Evolutionary conservation across 176 grass and related monocot genomes (phyloP), one percentile per base, ranked within the genome.

Genomic region (Carex cristatella): DNA sequence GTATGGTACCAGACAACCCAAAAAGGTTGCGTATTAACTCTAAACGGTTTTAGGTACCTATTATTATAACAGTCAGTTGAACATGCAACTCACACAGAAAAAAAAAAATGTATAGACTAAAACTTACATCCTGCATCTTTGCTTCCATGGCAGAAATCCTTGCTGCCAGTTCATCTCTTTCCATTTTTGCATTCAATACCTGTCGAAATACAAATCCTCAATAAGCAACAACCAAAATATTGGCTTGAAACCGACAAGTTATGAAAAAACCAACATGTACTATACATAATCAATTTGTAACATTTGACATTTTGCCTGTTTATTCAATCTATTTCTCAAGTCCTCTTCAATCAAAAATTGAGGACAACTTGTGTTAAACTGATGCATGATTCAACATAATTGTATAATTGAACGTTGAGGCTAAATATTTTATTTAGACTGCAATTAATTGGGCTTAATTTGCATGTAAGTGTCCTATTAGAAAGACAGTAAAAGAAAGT

Each of bases 91-190:
- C 12, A 38, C 15, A 69, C 16, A 68, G 32, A 15, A 69, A 69
- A 40, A 2, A 28, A 38, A 69, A 5, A 69, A 69, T 38, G 32
- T 69, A 37, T 14, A 19, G 49, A 7, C 46, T 30, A 30, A 59
- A 5, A 69, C 93, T 85, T 91, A 94, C 94, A 71, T 84, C 74
- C 61, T 85, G 89, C 89, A 86, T 90, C 38, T 95, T 90, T 69
- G 73, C 80, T 90, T 95, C 91, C 85, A 92, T 86, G 27, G 16
- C 42, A 75, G 88, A 94, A 73, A 98, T 89, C 66, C 69, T 93
- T 72, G 63, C 86, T 10, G 75, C 87, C 79, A 94, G 86, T 84
- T 92, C 91, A 68, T 94, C 87, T 60, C 85, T 83, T 79, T 86
- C 88, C 27, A 49, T 61, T 81, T 81, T 92, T 16, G 86, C 88